Conservation (phyloP, 176 grass and related monocot species). For the Paspalum vaginatum region DNA sequence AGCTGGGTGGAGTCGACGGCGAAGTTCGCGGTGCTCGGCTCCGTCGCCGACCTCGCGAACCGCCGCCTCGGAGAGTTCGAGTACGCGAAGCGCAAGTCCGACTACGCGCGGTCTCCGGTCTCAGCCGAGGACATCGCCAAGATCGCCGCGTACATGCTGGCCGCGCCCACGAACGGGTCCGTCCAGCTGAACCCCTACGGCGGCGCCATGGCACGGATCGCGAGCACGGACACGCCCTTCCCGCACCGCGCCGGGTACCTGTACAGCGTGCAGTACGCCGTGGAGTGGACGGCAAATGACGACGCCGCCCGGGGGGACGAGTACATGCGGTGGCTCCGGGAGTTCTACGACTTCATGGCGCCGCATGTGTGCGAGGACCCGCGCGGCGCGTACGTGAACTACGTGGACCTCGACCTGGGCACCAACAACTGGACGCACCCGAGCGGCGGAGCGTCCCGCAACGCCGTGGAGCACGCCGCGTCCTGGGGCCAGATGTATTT, state of each 20-base stretch:
- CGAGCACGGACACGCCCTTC: slow-evolving; percentile 23
- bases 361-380: slow-evolving; percentile 45
- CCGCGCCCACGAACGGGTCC: slow-evolving; percentile 10
- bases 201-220: slow-evolving; percentile 49
- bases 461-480: not conserved
- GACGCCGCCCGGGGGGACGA: not conserved
- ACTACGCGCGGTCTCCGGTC: slow-evolving; percentile 50
- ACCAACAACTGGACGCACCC: slow-evolving; percentile 29
- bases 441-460: not conserved
- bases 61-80: not conserved
- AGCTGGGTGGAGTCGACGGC: slow-evolving; percentile 68
- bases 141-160: slow-evolving; percentile 32
- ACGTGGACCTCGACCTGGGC: slow-evolving; percentile 66
- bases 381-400: slow-evolving; percentile 60
- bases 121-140: not conserved
- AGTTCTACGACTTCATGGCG: slow-evolving; percentile 50
- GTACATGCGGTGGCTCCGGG: slow-evolving; percentile 55
- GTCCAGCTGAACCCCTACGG: slow-evolving; percentile 67
- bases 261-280: slow-evolving; percentile 58
- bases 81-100: slow-evolving; percentile 31
- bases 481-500: slow-evolving; percentile 53
- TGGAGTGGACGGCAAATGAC: slow-evolving; percentile 25
- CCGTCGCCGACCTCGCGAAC: slow-evolving; percentile 34
- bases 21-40: slow-evolving; percentile 19
- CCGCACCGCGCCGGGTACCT: slow-evolving; percentile 55